Percentiles rank a stretch among this genome's conserved stretches.
These are phyloP conservation scores for Aspergillus indologenus DNA, from an alignment of 495 filamentous ascomycete genomes.

Conservation along the genomic window DNA sequence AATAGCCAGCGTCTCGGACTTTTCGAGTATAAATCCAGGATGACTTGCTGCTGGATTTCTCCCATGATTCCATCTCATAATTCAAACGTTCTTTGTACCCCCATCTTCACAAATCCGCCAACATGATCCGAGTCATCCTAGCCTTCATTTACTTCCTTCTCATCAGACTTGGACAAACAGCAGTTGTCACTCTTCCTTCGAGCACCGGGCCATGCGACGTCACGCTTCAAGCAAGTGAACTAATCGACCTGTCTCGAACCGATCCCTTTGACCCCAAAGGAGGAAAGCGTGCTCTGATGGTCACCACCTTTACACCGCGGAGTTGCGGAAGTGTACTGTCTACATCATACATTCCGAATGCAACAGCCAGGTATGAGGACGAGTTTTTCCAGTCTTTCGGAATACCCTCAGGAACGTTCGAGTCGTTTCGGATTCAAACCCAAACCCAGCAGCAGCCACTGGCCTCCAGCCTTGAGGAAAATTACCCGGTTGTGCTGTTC, in stretches of 20 bases:
- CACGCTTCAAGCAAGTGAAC: conserved; percentile 1
- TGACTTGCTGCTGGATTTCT: not conserved
- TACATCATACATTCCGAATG: not conserved
- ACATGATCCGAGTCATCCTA: not conserved
- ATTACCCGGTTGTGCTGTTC: conserved; percentile 35
- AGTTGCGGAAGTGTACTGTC: not conserved
- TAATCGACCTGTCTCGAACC: not conserved
- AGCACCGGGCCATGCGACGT: conserved; percentile 1
- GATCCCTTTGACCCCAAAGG: not conserved
- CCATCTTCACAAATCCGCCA: not conserved
- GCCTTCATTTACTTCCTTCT: not conserved
- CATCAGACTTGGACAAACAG: not conserved
- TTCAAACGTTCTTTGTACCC: too few species aligned
- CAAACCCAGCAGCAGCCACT: not conserved
- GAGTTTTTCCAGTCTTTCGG: not conserved
- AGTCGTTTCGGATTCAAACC: not conserved
- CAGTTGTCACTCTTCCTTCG: not conserved
- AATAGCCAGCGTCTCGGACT: not conserved
- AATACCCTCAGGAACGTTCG: not conserved
- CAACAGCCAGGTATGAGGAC: not conserved
- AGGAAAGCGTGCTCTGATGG: not conserved
- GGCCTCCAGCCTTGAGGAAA: not conserved
- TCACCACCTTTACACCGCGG: not conserved
- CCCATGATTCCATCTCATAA: not conserved
- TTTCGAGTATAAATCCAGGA: not conserved